Base-by-base conservation (phyloP, 164 flowering plant species). In the Stephania japonica region DNA sequence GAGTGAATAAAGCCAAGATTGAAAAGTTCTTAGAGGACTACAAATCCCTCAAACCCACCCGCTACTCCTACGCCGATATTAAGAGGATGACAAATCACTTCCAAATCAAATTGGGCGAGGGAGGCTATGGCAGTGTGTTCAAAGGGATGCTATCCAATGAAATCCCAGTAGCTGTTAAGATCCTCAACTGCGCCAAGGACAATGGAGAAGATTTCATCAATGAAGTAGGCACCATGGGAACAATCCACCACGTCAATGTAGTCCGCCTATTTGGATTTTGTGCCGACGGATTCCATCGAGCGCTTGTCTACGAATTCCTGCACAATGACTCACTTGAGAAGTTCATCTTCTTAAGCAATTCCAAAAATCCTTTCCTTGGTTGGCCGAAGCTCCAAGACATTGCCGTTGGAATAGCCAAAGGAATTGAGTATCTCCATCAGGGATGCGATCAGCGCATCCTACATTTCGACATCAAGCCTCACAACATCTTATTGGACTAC, bases 391-490 rank as follows among this genome's bases (percentile, higher is more conserved):
- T 66, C 14, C 69, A 16, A 27, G 69, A 66, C 10, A 66, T 66
- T 27, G 32, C 32, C 32, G 3, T 27, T 21, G 69, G 69, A 66
- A 66, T 26, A 6, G 43, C 69, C 27, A 66, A 32, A 66, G 69
- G 69, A 32, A 66, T 67, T 38, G 69, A 67, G n/a, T 67, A 67
- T 32, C 69, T 67, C 16, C 44, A 67, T n/a, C 69, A 67, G 42
- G 69, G 69, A 5, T 67, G 69, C 44, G 19, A 32, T 67, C 69
- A 67, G 14, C 49, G 69, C 44, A 67, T 67, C 44, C 69, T 67
- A 8, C 69, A 67, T 67, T 41, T 59, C 64, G 64, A 59, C 21
- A 41, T 67, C 47, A 67, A 67, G 44, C 69, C 69, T 32, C 69
- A 67, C 21, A 67, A 67, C 44, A 67, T 67, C 69, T 32, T 67